Percentiles rank a stretch among this genome's conserved stretches.
Conservation (phyloP, 2,329 filamentous ascomycete species). For the Zalaria sp. region DNA sequence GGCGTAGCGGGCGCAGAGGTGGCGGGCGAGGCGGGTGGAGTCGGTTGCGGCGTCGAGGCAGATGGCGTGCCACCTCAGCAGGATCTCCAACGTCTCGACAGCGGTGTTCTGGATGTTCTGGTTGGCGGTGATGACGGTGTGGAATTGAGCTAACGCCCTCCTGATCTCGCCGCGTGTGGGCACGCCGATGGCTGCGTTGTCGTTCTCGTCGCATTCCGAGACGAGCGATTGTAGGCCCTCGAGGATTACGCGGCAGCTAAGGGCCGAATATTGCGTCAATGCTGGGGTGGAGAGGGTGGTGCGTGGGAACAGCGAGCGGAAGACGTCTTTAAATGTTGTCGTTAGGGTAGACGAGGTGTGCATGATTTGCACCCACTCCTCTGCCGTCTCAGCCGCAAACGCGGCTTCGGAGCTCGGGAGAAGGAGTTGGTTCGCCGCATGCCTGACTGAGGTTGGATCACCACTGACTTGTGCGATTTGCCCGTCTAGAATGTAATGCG, state of each 20-base stretch:
- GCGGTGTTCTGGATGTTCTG: conserved; percentile 17
- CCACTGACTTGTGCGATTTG: conserved; percentile 30
- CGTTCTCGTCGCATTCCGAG: conserved; percentile 24
- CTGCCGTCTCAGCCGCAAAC: conserved; percentile 25
- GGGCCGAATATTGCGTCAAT: conserved; percentile 10
- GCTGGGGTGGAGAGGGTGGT: conserved; percentile 17
- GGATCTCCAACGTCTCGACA: conserved; percentile 24
- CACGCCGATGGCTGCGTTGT: conserved; percentile 23
- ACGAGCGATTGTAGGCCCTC: conserved; percentile 31
- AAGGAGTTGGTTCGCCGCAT: conserved; percentile 26
- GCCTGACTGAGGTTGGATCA: conserved; percentile 26
- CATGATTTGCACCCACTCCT: conserved; percentile 27
- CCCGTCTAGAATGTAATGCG: conserved; percentile 31
- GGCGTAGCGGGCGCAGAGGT: conserved; percentile 24
- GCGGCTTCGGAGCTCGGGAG: conserved; percentile 25
- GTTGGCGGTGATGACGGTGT: conserved; percentile 24
- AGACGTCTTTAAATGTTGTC: conserved; percentile 26
- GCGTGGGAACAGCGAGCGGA: conserved; percentile 25
- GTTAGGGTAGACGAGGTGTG: conserved; percentile 16
- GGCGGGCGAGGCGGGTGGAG: conserved; percentile 24
- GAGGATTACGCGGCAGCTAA: conserved; percentile 27
- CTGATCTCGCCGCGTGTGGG: conserved; percentile 25
- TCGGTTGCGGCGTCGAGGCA: conserved; percentile 28
- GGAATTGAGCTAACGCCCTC: conserved; percentile 24
- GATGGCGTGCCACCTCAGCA: conserved; percentile 31